A percentile compares a stretch with the other conserved stretches of the same genome.
These are phyloP conservation scores for Gossypium arboreum DNA, from an alignment of 345 rosid genomes.

Conservation along the genomic window DNA sequence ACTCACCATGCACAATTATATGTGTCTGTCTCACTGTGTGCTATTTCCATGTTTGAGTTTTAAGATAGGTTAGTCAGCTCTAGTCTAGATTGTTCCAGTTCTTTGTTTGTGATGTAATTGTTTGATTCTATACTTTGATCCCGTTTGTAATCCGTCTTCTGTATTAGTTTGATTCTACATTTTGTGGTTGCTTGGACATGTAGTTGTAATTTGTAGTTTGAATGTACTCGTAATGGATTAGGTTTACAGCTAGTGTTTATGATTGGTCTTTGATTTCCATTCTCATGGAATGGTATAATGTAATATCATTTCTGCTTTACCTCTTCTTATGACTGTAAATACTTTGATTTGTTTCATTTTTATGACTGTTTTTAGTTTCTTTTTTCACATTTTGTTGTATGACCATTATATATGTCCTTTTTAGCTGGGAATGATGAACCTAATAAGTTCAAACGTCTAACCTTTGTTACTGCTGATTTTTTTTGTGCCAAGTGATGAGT, in stretches of 20 bases:
- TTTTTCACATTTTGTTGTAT: not conserved
- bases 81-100: no score
- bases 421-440: not conserved
- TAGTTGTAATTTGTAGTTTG: no score
- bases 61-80: no score
- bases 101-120: no score
- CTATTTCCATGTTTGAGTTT: no score
- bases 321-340: conserved; percentile 20
- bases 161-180: no score
- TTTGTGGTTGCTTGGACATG: no score
- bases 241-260: not conserved
- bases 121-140: no score
- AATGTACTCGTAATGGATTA: no score
- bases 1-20: no score
- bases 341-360: not conserved
- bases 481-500: conserved; percentile 26
- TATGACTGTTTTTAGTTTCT: not conserved
- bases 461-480: not conserved
- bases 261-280: conserved; percentile 28
- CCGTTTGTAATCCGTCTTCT: no score
- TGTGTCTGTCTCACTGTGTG: no score
- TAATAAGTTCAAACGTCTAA: not conserved
- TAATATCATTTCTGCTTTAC: not conserved
- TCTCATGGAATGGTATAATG: conserved; percentile 20
- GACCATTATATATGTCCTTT: not conserved